Base-by-base conservation (phyloP, 768 basidiomycete genomes). In the Leccinum broughii region DNA sequence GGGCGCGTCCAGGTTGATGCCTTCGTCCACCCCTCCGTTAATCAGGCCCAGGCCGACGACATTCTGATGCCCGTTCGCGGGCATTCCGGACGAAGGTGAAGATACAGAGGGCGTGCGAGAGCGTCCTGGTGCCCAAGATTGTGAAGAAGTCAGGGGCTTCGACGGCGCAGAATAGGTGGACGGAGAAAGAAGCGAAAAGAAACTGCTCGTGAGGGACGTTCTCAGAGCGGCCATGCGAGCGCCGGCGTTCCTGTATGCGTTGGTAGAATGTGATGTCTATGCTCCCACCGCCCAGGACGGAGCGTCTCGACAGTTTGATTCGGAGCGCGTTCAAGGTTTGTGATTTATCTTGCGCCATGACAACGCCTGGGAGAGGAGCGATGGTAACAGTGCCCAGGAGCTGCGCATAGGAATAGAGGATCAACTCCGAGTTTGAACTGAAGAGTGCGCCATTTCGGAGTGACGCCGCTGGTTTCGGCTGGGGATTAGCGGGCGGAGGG, bases 391-490 rank as follows among this genome's bases (percentile, higher is more conserved):
- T 83, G 5, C 93, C 93, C 6, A 83, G 77, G 34, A 95, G 80
- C 59, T 94, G 90, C 0, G 87, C 91, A 65, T 95, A 95, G 0
- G 93, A 86, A 72, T 95, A 95, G 2, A 95, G 81, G 20, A 95
- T 83, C 17, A 91, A 76, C 63, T 93, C 89, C 0, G 81, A 79
- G 59, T 83, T 83, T 3, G 80, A 72, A 24, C 78, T 72, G 35
- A 81, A 74, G 67, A 84, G 82, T 15, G 78, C 72, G 6, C 82
- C 78, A 2, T 78, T 76, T 24, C 77, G 78, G 13, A 75, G 73
- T 2, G 69, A 59, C 55, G 54, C 20, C 4, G 48, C 65, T 49
- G 61, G 34, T 39, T 55, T 71, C 53, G 56, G 58, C n/a, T 51
- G 67, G 54, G 49, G 61, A 41, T 57, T 60, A 63, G 51, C 60